Conservation (phyloP, 164 flowering plant species). For the Houttuynia cordata region DNA sequence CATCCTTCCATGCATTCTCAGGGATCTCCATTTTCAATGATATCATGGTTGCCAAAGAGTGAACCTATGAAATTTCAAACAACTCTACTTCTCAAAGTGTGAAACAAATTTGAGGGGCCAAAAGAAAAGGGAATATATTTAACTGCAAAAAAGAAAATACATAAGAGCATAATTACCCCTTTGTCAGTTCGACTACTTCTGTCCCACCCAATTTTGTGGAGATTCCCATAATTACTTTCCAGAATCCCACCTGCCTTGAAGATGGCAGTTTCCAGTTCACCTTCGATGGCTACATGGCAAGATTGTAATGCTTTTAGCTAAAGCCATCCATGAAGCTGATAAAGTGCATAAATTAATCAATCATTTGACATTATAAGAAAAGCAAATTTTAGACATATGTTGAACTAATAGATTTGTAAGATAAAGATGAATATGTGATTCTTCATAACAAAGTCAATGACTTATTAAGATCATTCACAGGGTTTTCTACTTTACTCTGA, state of each 20-base stretch:
- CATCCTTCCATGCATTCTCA: constrained; percentile 65
- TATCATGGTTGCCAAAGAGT: constrained; percentile 78
- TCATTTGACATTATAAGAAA: neutral
- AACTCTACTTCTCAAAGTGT: neutral
- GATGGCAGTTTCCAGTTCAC: constrained; percentile 67
- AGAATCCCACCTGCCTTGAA: constrained; percentile 81
- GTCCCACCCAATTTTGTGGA: constrained; percentile 76
- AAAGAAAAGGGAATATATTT: neutral
- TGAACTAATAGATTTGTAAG: neutral
- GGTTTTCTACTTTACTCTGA: neutral
- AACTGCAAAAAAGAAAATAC: neutral
- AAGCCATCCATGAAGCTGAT: constrained; percentile 8
- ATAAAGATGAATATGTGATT: neutral
- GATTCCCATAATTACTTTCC: constrained; percentile 70
- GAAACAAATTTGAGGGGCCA: neutral
- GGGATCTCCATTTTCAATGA: constrained; percentile 92
- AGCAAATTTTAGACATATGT: too few relatives aligned
- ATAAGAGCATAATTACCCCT: constrained; percentile 65
- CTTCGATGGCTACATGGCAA: constrained; percentile 66
- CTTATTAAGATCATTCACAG: too few relatives aligned
- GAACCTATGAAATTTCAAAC: constrained; percentile 42
- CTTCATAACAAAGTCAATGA: neutral
- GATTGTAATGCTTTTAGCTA: constrained; percentile 15
- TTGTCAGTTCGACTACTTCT: constrained; percentile 97
- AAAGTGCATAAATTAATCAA: neutral